Evolutionary conservation across 495 filamentous ascomycete species (phyloP).

Genomic region (Recurvomyces mirabilis): DNA sequence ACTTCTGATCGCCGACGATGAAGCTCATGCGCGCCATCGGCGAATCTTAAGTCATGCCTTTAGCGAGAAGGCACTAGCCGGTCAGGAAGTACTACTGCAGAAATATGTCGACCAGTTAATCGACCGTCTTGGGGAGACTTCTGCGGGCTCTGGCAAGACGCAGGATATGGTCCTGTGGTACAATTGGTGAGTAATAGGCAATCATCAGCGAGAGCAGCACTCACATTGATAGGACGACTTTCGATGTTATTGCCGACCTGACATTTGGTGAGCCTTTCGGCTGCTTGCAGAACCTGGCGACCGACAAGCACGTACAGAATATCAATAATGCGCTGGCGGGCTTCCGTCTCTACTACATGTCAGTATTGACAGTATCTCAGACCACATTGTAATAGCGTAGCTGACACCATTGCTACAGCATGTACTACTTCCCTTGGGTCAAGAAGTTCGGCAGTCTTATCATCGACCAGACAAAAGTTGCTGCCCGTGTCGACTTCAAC

Average conservation of each 20-base stretch:
- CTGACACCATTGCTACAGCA: not conserved
- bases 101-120: constrained; percentile 35
- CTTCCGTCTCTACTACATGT: constrained; percentile 3
- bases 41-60: constrained; percentile 26
- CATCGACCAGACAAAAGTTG: constrained; percentile 2
- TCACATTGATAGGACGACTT: no score
- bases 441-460: constrained; percentile 3
- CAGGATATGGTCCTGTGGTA: constrained; percentile 23
- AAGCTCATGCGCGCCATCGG: constrained; percentile 21
- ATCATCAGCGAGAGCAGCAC: no score
- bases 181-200: no score
- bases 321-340: not conserved
- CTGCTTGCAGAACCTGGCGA: constrained; percentile 13
- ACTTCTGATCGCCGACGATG: constrained; percentile 25
- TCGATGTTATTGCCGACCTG: constrained; percentile 20
- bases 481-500: not conserved
- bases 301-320: constrained; percentile 7
- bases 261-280: constrained; percentile 22
- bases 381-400: no score
- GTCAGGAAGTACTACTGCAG: constrained; percentile 36
- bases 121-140: constrained; percentile 15
- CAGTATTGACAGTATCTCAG: no score
- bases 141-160: constrained; percentile 1
- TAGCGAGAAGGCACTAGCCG: constrained; percentile 34
- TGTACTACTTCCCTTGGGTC: not conserved